Evolutionary conservation across 805 yeast species (phyloP), one percentile per base, ranked within the genome.

Genomic region (Candida morakotiae): DNA sequence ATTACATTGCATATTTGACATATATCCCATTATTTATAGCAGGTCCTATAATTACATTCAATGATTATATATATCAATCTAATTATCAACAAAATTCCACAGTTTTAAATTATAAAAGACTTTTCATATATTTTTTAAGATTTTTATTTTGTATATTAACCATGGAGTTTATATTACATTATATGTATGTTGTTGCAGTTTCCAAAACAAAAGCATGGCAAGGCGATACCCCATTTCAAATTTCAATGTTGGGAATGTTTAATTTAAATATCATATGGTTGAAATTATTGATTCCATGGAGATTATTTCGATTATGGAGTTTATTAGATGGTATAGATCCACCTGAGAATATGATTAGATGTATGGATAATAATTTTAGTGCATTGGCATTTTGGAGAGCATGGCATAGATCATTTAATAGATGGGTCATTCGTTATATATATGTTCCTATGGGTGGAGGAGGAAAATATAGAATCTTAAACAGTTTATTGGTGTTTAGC

Each of bases 361-460:
- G 98, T 56, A 87, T 93, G 79, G 85, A 87, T 56, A 87, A 93
- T 60, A 93, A 93, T 61, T 93, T 81, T 58, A 83, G 95, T 23
- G 93, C 96, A 0, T 60, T 87, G 43, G 87, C 93, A n/a, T 93
- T 93, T 58, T 93, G 99, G 99, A 75, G 98, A 55, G 95, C 96
- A 3, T 93, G 99, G 99, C 99, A 93, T 61, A 76, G 98, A 53
- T 83, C 95, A 33, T 93, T 70, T 64, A 89, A 91, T 62, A 75
- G 83, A 48, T 93, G 96, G 95, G 83, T 86, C 23, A 75, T 85
- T 18, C 72, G 95, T 43, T 93, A 93, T 58, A 75, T 93, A 28
- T 93, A 93, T 51, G 72, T 93, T 16, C 98, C 98, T 2, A 63
- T 93, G 42, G 98, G 98, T 9, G 73, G 72, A 4, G 96, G 97